Evolutionary conservation across 2,329 filamentous ascomycete genomes (phyloP).

Genomic region (Bipolaris gigantea): DNA sequence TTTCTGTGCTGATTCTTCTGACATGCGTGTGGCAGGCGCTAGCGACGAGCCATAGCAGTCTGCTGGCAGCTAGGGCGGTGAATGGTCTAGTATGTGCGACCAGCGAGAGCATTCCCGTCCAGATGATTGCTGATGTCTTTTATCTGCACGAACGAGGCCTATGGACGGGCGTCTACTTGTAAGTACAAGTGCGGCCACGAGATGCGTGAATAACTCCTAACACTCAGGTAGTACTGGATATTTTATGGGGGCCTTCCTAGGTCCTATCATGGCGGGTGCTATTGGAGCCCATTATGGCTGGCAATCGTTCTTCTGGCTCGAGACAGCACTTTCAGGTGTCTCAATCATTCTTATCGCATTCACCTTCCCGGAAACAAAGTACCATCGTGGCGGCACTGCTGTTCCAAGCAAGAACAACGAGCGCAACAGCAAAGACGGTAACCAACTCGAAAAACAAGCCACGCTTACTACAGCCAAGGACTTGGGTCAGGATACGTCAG

Average conservation of each 20-base stretch:
- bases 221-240: conserved; percentile 40
- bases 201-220: neutral
- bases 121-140: conserved; percentile 51
- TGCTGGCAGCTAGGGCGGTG: conserved; percentile 49
- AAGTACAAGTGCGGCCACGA: conserved; percentile 1
- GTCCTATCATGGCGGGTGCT: conserved; percentile 49
- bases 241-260: conserved; percentile 49
- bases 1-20: conserved; percentile 46
- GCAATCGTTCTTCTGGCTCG: conserved; percentile 53
- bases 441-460: conserved; percentile 33
- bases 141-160: conserved; percentile 50
- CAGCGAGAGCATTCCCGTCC: conserved; percentile 49
- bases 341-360: conserved; percentile 46
- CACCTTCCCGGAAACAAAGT: conserved; percentile 50
- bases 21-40: conserved; percentile 51
- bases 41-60: conserved; percentile 47
- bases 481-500: conserved; percentile 26
- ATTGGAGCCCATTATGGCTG: conserved; percentile 49
- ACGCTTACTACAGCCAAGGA: conserved; percentile 22
- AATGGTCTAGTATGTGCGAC: conserved; percentile 50
- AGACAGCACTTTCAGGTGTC: conserved; percentile 45
- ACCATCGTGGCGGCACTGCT: conserved; percentile 31
- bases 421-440: conserved; percentile 6
- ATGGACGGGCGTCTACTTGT: conserved; percentile 47
- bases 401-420: neutral